Percentiles rank a stretch among this genome's conserved stretches.
Conservation (phyloP, 2,329 filamentous ascomycete species). For the Cladophialophora psammophila region DNA sequence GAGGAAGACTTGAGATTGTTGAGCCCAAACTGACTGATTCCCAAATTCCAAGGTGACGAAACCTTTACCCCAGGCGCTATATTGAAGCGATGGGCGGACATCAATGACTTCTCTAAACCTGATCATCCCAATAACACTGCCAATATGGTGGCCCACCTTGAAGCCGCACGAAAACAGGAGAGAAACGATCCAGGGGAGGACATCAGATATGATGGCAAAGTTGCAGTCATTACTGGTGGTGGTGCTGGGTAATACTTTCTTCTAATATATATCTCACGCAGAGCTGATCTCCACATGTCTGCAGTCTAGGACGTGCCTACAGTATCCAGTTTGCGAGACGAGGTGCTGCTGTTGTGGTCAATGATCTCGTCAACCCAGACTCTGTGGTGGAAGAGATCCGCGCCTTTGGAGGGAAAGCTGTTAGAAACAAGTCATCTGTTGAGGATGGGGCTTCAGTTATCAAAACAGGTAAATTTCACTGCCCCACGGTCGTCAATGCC, state of each 20-base stretch:
- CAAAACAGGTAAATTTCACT: constrained; percentile 62
- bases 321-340: constrained; percentile 83
- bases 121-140: constrained; percentile 84
- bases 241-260: constrained; percentile 70
- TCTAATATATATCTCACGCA: constrained; percentile 7
- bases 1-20: too few relatives aligned
- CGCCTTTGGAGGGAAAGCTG: constrained; percentile 85
- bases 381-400: constrained; percentile 90
- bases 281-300: constrained; percentile 40
- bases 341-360: constrained; percentile 87
- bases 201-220: constrained; percentile 82
- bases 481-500: too few relatives aligned
- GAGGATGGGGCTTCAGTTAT: constrained; percentile 91
- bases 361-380: constrained; percentile 91
- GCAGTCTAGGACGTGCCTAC: constrained; percentile 86
- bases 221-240: constrained; percentile 85
- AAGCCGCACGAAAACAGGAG: constrained; percentile 79
- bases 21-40: too few relatives aligned
- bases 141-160: constrained; percentile 85
- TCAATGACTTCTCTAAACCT: constrained; percentile 83
- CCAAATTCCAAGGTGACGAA: constrained; percentile 67
- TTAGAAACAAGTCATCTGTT: constrained; percentile 90
- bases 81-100: constrained; percentile 85
- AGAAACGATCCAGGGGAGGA: constrained; percentile 76
- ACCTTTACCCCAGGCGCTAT: constrained; percentile 87